Percentiles rank a stretch among this genome's conserved stretches.
phyloP scores from a whole-genome alignment of 768 basidiomycete species.

The Thelephora ganbajun region DNA sequence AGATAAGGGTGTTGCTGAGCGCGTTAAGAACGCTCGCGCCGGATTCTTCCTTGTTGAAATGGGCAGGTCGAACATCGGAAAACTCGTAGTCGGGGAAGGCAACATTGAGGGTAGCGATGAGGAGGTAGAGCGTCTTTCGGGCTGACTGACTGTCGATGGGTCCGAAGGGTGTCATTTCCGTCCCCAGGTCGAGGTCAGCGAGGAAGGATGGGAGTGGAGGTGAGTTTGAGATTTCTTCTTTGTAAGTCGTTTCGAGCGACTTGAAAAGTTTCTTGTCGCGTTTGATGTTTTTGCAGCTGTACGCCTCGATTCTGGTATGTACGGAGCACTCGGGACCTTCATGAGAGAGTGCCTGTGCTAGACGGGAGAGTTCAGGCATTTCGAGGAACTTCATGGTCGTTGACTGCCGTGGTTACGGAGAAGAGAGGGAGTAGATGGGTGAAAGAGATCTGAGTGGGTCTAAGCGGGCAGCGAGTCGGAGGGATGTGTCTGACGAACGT shows the following conservation, averaged over 20 bases:
- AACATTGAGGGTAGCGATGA: slow-evolving; percentile 93
- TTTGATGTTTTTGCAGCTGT: slow-evolving; percentile 95
- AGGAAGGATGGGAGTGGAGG: slow-evolving; percentile 79
- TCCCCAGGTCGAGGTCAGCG: slow-evolving; percentile 43
- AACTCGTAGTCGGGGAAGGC: slow-evolving; percentile 98
- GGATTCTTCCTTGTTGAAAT: slow-evolving; percentile 74
- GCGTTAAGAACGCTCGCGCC: slow-evolving; percentile 70
- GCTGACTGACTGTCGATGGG: slow-evolving; percentile 75
- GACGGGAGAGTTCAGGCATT: slow-evolving; percentile 59
- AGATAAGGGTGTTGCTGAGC: slow-evolving; percentile 70
- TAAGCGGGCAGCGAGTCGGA: no score
- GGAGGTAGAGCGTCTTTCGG: slow-evolving; percentile 87
- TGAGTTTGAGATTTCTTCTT: slow-evolving; percentile 66
- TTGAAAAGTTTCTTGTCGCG: slow-evolving; percentile 96
- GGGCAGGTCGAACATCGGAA: slow-evolving; percentile 77
- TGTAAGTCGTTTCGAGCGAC: slow-evolving; percentile 77
- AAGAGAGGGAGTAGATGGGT: no score
- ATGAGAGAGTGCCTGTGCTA: slow-evolving; percentile 70
- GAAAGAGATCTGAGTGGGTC: no score
- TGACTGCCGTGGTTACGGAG: no score
- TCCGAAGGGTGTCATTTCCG: slow-evolving; percentile 79
- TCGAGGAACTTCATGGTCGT: slow-evolving; percentile 85
- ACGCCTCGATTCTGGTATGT: slow-evolving; percentile 88
- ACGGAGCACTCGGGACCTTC: slow-evolving; percentile 82
- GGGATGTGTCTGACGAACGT: no score